Evolutionary conservation across 208 protist genomes (phyloP), one percentile per base, ranked within the genome.

Genomic region (Naegleria fowleri): DNA sequence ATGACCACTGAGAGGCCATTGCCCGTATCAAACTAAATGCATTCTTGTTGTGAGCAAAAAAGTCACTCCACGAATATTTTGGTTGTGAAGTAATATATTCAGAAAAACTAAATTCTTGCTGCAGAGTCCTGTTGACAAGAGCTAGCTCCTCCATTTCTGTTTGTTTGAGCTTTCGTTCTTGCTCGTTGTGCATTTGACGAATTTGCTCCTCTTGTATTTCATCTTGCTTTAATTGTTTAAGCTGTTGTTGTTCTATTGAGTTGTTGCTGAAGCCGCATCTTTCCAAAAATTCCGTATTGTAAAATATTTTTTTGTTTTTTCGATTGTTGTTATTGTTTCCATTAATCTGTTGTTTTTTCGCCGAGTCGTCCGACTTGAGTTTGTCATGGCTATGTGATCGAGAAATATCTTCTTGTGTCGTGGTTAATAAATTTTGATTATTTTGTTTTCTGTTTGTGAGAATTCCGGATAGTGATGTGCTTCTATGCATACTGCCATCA

Each of bases 1-100:
- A 88, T 38, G 85, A 88, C 85, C 85, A 88, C 33, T 88, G 85
- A n/a, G 41, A 58, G 4, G 85, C 85, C 25, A 88, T 58, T 13
- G 33, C 85, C 55, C 85, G 15, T 5, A 88, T 39, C 33, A 88
- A 58, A 58, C 85, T 88, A 39, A 88, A 88, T 58, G 85, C 85
- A 38, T 88, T 88, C 43, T 86, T 86, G 38, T 86, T 86, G 29
- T 86, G 39, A 29, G 33, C 38, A 86, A 86, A 51, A 33, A 86
- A 51, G 83, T 48, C 83, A 51, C 40, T 48, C 39, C 39, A 86
- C 6, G 83, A 48, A n/a, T 86, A 39, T 40, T 86, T 86, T 48
- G 40, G 83, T 48, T 86, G 83, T 19, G 33, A 86, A 25, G 39
- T 86, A 4, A 86, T 0, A n/a, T 19, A 39, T 86, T 48, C 83